phyloP scores from a whole-genome alignment of 2,329 filamentous ascomycete genomes.

The Aspergillus texensis region DNA sequence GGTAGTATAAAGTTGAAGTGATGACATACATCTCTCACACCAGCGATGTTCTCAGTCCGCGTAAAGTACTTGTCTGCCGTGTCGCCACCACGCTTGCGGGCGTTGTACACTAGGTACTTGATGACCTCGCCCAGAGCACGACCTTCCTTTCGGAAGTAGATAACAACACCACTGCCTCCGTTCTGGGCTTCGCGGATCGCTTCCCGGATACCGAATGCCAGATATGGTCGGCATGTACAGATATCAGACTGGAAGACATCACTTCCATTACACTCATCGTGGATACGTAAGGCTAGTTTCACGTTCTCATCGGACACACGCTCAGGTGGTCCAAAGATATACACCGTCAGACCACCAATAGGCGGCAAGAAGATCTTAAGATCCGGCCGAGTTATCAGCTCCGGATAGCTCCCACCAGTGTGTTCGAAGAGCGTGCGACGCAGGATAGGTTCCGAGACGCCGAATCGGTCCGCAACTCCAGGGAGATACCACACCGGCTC shows the following conservation, averaged over 20 bases:
- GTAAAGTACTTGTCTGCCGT: slow-evolving; percentile 72
- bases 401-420: slow-evolving; percentile 93
- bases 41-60: slow-evolving; percentile 96
- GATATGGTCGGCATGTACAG: slow-evolving; percentile 88
- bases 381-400: slow-evolving; percentile 90
- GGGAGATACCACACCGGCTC: slow-evolving; percentile 91
- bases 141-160: slow-evolving; percentile 98
- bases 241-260: slow-evolving; percentile 98
- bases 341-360: slow-evolving; percentile 93
- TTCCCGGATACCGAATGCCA: slow-evolving; percentile 96
- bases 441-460: slow-evolving; percentile 84
- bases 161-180: slow-evolving; percentile 90
- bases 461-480: slow-evolving; percentile 88
- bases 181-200: slow-evolving; percentile 96
- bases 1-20: not conserved
- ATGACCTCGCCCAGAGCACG: slow-evolving; percentile 93
- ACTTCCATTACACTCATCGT: slow-evolving; percentile 89
- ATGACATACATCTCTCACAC: slow-evolving; percentile 70
- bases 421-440: slow-evolving; percentile 90
- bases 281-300: slow-evolving; percentile 80
- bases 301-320: slow-evolving; percentile 89
- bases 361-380: slow-evolving; percentile 96
- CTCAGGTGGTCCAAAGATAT: slow-evolving; percentile 92
- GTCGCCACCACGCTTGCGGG: slow-evolving; percentile 48
- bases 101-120: slow-evolving; percentile 72